Evolutionary conservation across 2,329 filamentous ascomycete species (phyloP).

Genomic region (Piedraia hortae): DNA sequence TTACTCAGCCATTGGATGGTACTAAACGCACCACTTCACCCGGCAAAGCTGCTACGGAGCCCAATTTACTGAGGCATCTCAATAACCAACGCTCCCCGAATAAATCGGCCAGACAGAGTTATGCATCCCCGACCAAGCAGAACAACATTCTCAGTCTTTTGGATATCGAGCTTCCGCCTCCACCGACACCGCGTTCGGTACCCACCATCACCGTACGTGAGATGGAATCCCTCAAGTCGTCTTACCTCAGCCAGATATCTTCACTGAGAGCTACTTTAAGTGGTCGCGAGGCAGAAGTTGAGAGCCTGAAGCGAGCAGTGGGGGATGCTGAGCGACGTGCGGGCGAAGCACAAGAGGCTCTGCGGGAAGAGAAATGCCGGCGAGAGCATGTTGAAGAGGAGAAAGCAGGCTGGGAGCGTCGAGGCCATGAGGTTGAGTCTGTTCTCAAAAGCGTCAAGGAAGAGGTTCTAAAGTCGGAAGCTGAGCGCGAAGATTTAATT

Average conservation of each 20-base stretch:
- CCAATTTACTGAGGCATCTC: constrained; percentile 19
- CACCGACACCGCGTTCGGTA: constrained; percentile 72
- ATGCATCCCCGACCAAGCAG: constrained; percentile 17
- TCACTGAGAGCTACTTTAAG: constrained; percentile 76
- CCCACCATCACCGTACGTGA: constrained; percentile 79
- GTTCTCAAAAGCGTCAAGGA: constrained; percentile 56
- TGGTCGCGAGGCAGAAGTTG: constrained; percentile 77
- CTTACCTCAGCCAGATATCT: constrained; percentile 75
- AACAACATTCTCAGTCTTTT: constrained; percentile 39
- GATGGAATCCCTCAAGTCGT: constrained; percentile 73
- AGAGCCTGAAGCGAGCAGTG: constrained; percentile 63
- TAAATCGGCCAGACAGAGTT: constrained; percentile 12
- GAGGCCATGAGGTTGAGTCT: constrained; percentile 61
- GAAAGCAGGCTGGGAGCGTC: constrained; percentile 57
- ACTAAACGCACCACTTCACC: constrained; percentile 24
- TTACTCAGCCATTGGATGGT: constrained; percentile 48
- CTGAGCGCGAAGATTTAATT: constrained; percentile 55
- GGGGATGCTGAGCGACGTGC: constrained; percentile 78
- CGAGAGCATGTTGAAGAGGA: constrained; percentile 49
- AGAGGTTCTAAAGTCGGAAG: constrained; percentile 50
- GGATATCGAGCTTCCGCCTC: constrained; percentile 80
- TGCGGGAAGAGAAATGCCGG: constrained; percentile 46
- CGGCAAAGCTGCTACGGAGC: constrained; percentile 20
- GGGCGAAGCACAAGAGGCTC: constrained; percentile 55
- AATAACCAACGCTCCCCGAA: constrained; percentile 17